Base-by-base conservation (phyloP, 1,139 yeast genomes). In the Nematodospora anomalae region DNA sequence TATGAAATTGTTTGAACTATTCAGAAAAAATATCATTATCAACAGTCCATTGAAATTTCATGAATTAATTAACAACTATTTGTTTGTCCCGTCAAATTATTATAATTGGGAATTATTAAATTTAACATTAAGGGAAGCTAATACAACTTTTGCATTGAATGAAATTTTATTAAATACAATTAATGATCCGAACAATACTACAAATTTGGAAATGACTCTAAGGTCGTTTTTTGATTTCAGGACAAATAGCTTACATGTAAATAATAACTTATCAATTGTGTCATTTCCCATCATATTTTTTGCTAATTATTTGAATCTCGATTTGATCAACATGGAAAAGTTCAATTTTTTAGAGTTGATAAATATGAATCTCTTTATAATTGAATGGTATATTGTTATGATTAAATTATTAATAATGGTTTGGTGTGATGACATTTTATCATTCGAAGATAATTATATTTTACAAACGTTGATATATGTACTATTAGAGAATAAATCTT, bases 1-100 rank as follows among this genome's bases (percentile, higher is more conserved):
- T 26, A 45, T 64, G 16, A 43, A 45, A 21, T 34, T 48, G 20
- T 59, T 67, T 42, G 64, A 66, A 32, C 48, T 73, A 18, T 64
- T 70, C 50, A 71, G 71, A 45, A 65, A 71, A 44, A 68, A 66
- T 41, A 49, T 72, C 37, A 54, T 72, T 18, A 57, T 71, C 37
- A 68, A 63, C 37, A 64, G 76, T 37, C 77, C 79, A 1, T 48
- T 60, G 16, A 68, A 67, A 37, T 71, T 68, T 42, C 71, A 68
- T 29, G 76, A 71, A 42, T 54, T 73, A 35, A 53, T 73, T 24
- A 63, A 65, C 36, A 62, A 60, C 41, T 71, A 71, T 43, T 52
- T 70, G 11, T 66, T 71, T 40, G 51, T 66, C 11, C 76, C 76
- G 2, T 43, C 54, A 2, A 49, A 58, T 18, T 56, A 53, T 18